Percentiles rank a stretch among this genome's conserved stretches.
These are phyloP conservation scores for Stagonosporopsis rhizophila DNA, from an alignment of 2,329 filamentous ascomycete species.

Conservation along the genomic window DNA sequence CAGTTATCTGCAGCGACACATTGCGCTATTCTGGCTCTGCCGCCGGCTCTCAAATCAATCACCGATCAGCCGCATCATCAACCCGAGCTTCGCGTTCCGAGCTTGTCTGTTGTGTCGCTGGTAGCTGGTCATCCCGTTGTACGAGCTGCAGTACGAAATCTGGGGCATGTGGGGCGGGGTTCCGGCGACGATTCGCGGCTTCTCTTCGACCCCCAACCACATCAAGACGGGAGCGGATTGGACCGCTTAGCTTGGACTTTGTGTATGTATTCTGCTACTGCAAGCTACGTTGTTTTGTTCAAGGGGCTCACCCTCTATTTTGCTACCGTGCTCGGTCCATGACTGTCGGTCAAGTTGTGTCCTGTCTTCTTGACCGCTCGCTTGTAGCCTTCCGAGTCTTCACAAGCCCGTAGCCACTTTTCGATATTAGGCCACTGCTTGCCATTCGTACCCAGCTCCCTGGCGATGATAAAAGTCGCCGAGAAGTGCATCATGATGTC, in stretches of 20 bases:
- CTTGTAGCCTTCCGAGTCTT: conserved; percentile 46
- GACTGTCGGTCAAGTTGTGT: conserved; percentile 21
- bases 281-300: background rate
- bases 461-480: conserved; percentile 50
- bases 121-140: conserved; percentile 6
- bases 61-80: conserved; percentile 10
- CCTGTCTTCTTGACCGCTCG: conserved; percentile 53
- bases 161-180: conserved; percentile 10
- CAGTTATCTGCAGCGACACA: conserved; percentile 6
- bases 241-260: background rate
- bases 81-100: conserved; percentile 1
- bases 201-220: background rate
- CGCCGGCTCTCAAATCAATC: conserved; percentile 21
- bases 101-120: background rate
- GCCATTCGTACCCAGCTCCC: conserved; percentile 47
- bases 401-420: conserved; percentile 49
- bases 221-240: background rate
- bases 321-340: background rate
- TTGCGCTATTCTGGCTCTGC: conserved; percentile 6
- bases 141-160: conserved; percentile 14
- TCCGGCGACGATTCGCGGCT: conserved; percentile 9
- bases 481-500: conserved; percentile 58
- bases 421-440: conserved; percentile 36
- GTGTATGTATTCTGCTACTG: background rate
- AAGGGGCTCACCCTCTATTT: background rate